These are phyloP conservation scores for Gossypium trilobum DNA, from an alignment of 441 rosid species.

Conservation along the genomic window DNA sequence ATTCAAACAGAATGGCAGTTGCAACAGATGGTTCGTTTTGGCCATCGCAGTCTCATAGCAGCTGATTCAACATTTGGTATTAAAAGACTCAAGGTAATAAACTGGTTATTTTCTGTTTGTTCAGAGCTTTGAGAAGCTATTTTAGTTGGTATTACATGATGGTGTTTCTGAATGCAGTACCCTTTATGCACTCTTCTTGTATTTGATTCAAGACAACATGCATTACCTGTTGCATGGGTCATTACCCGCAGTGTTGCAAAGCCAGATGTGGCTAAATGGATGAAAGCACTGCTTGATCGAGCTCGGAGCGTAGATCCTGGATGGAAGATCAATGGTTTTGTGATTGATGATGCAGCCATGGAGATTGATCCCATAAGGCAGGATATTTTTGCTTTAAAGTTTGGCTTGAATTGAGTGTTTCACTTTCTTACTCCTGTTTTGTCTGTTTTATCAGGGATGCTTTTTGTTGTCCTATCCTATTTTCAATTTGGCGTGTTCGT, in stretches of 20 bases:
- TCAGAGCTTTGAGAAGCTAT: neutral
- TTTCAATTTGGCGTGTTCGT: constrained; percentile 86
- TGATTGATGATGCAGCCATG: constrained; percentile 85
- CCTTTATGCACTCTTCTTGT: constrained; percentile 87
- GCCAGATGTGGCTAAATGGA: constrained; percentile 79
- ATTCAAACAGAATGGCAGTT: constrained; percentile 96
- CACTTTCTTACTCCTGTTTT: constrained; percentile 15
- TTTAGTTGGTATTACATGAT: constrained; percentile 10
- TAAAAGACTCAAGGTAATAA: constrained; percentile 72
- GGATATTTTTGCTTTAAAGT: constrained; percentile 13
- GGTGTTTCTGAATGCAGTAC: constrained; percentile 46
- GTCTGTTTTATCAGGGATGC: constrained; percentile 51
- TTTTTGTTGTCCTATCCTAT: constrained; percentile 70
- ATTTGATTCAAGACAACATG: constrained; percentile 92
- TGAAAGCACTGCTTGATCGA: constrained; percentile 64
- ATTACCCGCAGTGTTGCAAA: constrained; percentile 83
- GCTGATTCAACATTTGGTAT: constrained; percentile 88
- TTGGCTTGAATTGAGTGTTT: constrained; percentile 4
- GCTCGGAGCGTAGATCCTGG: constrained; percentile 59
- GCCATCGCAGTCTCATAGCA: constrained; percentile 73
- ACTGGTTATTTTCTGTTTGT: neutral
- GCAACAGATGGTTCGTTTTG: constrained; percentile 86
- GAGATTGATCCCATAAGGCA: constrained; percentile 89
- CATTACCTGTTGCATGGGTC: constrained; percentile 87
- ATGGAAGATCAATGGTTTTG: constrained; percentile 68